phyloP scores from a whole-genome alignment of 179 eudicot species.

The Gypsophila paniculata region DNA sequence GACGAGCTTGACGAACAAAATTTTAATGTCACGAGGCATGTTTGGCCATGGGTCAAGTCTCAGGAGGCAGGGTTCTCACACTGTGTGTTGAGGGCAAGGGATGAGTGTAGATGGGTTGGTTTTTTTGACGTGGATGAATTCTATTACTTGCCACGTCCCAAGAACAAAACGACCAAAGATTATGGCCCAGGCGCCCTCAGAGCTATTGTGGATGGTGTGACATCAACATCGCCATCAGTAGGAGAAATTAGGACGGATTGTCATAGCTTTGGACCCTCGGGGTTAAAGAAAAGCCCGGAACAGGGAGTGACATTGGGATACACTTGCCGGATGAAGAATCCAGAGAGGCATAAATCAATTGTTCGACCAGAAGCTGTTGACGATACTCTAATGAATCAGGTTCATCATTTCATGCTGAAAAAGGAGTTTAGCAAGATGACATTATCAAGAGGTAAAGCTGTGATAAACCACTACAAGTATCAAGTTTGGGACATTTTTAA shows the following conservation, averaged over 20 bases:
- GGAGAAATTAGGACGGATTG: conserved; percentile 70
- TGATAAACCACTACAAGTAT: conserved; percentile 87
- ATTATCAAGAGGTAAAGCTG: conserved; percentile 28
- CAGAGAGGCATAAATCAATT: conserved; percentile 85
- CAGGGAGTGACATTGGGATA: conserved; percentile 67
- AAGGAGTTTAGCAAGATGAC: conserved; percentile 40
- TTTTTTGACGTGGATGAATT: conserved; percentile 94
- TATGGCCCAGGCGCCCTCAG: conserved; percentile 45
- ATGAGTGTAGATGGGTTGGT: conserved; percentile 73
- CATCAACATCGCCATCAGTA: conserved; percentile 32
- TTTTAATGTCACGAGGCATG: conserved; percentile 64
- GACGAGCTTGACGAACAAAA: conserved; percentile 45
- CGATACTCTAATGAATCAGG: conserved; percentile 54
- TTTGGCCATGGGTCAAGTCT: conserved; percentile 95
- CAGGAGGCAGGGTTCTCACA: conserved; percentile 97
- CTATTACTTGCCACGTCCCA: conserved; percentile 54
- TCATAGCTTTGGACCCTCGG: conserved; percentile 79
- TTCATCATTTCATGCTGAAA: conserved; percentile 75
- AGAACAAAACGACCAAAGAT: conserved; percentile 13
- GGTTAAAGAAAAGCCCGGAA: conserved; percentile 42
- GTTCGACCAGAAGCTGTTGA: conserved; percentile 63
- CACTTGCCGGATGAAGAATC: conserved; percentile 66
- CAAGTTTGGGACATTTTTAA: conserved; percentile 83
- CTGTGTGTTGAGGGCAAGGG: conserved; percentile 62
- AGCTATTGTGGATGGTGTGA: conserved; percentile 39